phyloP scores from a whole-genome alignment of 495 filamentous ascomycete genomes.

The Tuber magnatum region DNA sequence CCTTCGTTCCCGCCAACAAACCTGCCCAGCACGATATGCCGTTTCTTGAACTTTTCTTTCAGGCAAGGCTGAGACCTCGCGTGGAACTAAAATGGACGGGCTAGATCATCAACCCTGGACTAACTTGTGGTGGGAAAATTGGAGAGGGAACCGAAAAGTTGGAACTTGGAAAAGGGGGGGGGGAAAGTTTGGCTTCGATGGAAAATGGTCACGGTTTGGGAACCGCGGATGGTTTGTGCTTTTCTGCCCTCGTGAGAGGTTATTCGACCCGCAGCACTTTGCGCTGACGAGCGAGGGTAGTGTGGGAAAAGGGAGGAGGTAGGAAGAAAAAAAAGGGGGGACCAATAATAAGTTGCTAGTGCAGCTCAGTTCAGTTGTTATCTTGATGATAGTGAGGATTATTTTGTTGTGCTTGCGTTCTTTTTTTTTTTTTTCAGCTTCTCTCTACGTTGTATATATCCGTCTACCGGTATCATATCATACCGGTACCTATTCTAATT shows the following conservation, averaged over 20 bases:
- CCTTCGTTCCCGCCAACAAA: background rate
- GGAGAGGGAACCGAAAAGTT: background rate
- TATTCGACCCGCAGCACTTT: background rate
- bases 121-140: background rate
- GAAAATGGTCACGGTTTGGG: background rate
- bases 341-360: background rate
- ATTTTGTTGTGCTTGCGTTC: background rate
- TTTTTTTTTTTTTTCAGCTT: background rate
- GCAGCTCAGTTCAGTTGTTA: background rate
- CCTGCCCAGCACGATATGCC: background rate
- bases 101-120: background rate
- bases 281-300: background rate
- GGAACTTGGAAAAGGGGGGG: background rate
- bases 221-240: background rate
- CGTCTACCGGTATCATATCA: background rate
- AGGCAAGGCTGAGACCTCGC: background rate
- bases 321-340: background rate
- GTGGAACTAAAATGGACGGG: background rate
- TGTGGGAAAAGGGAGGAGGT: background rate
- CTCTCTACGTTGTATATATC: background rate
- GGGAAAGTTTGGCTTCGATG: background rate
- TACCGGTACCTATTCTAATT: background rate
- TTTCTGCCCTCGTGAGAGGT: slow-evolving; percentile 1
- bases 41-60: background rate
- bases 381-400: background rate